Base-by-base conservation (phyloP, 768 basidiomycete genomes). In the Auricularia cornea region DNA sequence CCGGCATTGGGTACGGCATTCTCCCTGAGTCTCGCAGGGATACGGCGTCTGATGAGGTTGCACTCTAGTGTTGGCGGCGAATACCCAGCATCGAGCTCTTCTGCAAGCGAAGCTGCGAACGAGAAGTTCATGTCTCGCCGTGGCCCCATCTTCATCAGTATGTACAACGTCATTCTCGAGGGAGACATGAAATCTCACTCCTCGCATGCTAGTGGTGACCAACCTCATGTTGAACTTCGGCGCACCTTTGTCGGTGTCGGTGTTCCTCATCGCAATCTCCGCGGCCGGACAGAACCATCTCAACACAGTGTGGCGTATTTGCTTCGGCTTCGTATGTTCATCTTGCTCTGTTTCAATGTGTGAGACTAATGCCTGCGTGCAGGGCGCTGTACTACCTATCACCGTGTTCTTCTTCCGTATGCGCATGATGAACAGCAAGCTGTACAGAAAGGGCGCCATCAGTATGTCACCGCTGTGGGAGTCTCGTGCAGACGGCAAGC, bases 11-110 rank as follows among this genome's bases (percentile, higher is more conserved):
- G 28, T 61, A 14, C 51, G 26, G 30, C 62, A 26, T 51, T 38
- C 30, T 20, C 33, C 54, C 63, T 40, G 68, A 52, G 54, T 38
- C 8, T 23, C 35, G 29, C n/a, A 38, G 29, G 63, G 23, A 26
- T 62, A 86, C 80, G 18, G 38, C 8, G 38, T 40, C n/a, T n/a
- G n/a, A n/a, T n/a, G n/a, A n/a, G n/a, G n/a, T n/a, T n/a, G n/a
- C n/a, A n/a, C n/a, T n/a, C n/a, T n/a, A 88, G 88, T 64, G 87
- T 88, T 14, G 88, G 88, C 38, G 88, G 88, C 30, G 88, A 90
- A 75, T 90, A 91, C 72, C 88, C 89, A 0, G 86, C 86, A 6
- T 87, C 84, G 5, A 86, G 84, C 0, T 85, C 86, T 0, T 82
- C 82, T 51, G 88, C 88, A 4, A 82, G 81, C 32, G 89, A 90